Evolutionary conservation across 306 rosid species (phyloP).

Genomic region (Vigna radiata): DNA sequence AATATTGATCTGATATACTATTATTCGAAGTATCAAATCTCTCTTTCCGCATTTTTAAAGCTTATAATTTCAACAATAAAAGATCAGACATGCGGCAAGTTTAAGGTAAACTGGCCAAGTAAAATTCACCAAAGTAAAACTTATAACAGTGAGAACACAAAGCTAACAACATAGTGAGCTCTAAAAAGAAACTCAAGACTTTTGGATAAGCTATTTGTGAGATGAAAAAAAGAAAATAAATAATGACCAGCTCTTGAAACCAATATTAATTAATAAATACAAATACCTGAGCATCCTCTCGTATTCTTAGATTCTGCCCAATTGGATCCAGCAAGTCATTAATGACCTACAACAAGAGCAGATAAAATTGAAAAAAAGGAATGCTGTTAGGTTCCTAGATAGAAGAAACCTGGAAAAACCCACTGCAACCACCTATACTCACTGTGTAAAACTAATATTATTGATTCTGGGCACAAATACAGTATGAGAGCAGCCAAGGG

Average conservation of each 20-base stretch:
- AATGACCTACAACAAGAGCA: slow-evolving; percentile 68
- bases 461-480: too few relatives aligned
- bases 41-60: slow-evolving; percentile 23
- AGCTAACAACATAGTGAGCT: slow-evolving; percentile 28
- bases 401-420: too few relatives aligned
- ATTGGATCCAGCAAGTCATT: slow-evolving; percentile 83
- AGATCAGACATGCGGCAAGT: slow-evolving; percentile 1
- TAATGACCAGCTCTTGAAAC: slow-evolving; percentile 23
- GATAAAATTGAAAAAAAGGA: slow-evolving; percentile 17
- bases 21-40: slow-evolving; percentile 8
- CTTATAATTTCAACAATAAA: slow-evolving; percentile 25
- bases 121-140: slow-evolving; percentile 6
- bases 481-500: too few relatives aligned
- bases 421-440: too few relatives aligned
- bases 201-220: slow-evolving; percentile 15
- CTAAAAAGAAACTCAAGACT: not conserved
- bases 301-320: slow-evolving; percentile 82
- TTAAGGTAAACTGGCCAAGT: not conserved
- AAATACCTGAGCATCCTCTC: slow-evolving; percentile 90
- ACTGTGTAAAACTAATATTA: too few relatives aligned
- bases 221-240: slow-evolving; percentile 25
- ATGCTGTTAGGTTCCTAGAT: too few relatives aligned
- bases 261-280: slow-evolving; percentile 34
- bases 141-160: slow-evolving; percentile 24
- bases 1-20: slow-evolving; percentile 7